A percentile compares a stretch with the other conserved stretches of the same genome.
Evolutionary conservation across 441 rosid genomes (phyloP).

Genomic region (Manihot esculenta): DNA sequence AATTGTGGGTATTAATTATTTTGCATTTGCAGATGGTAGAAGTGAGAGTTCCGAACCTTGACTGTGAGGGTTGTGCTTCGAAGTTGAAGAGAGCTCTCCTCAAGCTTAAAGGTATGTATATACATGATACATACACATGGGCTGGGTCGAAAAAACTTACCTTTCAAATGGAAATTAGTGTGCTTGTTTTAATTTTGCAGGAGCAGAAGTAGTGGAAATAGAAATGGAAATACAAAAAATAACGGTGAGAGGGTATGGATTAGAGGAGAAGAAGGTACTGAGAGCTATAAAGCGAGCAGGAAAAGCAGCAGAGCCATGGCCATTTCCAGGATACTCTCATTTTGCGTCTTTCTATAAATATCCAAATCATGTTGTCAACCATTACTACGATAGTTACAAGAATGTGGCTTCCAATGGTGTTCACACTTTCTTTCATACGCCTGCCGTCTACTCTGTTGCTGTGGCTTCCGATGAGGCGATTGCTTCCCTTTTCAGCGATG

Average conservation of each 20-base stretch:
- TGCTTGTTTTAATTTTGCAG: constrained; percentile 22
- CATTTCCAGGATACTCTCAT: constrained; percentile 72
- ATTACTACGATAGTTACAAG: constrained; percentile 62
- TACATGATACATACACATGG: too few relatives aligned
- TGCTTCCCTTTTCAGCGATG: constrained; percentile 85
- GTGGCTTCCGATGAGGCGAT: constrained; percentile 78
- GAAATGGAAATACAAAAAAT: constrained; percentile 84
- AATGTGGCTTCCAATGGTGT: constrained; percentile 44
- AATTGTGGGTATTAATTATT: background rate
- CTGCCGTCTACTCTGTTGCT: constrained; percentile 73
- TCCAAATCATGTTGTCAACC: constrained; percentile 71
- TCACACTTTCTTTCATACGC: constrained; percentile 87
- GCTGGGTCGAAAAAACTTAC: too few relatives aligned
- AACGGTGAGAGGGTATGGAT: constrained; percentile 58
- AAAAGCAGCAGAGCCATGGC: constrained; percentile 93
- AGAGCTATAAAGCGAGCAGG: constrained; percentile 78
- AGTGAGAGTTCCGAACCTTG: constrained; percentile 86
- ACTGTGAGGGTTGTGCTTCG: constrained; percentile 88
- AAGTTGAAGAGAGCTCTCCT: constrained; percentile 76
- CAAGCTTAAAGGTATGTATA: constrained; percentile 76
- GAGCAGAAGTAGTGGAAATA: constrained; percentile 81
- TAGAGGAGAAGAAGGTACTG: constrained; percentile 74
- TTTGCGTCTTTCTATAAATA: constrained; percentile 78
- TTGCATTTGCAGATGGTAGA: constrained; percentile 58
- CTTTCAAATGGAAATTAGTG: too few relatives aligned